Evolutionary conservation across 345 rosid species (phyloP).

Genomic region (Abelmoschus esculentus): DNA sequence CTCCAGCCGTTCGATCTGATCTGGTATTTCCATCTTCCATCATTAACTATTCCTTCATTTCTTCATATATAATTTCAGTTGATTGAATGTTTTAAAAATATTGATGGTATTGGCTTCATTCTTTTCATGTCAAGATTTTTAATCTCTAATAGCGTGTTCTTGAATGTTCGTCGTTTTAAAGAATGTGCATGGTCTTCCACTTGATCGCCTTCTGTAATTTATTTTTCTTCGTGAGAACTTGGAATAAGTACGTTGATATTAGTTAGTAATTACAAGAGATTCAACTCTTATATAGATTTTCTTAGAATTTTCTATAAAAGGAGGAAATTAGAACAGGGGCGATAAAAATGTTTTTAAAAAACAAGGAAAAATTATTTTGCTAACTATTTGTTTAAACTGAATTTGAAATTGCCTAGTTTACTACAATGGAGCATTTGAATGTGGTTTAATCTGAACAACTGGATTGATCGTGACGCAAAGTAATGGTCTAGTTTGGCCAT

Average conservation of each 20-base stretch:
- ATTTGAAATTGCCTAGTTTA: background rate
- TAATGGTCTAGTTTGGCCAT: slow-evolving; percentile 21
- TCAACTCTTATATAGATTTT: background rate
- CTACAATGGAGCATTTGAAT: background rate
- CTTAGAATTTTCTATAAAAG: background rate
- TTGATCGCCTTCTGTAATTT: too few relatives aligned
- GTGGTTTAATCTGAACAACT: background rate
- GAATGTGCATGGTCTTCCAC: background rate
- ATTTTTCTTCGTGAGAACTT: too few relatives aligned
- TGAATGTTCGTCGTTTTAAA: background rate
- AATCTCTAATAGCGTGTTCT: background rate
- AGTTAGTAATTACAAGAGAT: background rate
- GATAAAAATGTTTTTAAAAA: background rate
- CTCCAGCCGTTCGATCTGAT: slow-evolving; percentile 17
- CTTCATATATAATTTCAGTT: background rate
- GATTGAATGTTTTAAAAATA: background rate
- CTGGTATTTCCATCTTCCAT: slow-evolving; percentile 8
- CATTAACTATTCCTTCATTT: background rate
- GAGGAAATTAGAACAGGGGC: background rate
- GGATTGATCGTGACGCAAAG: slow-evolving; percentile 3
- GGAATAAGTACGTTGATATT: background rate
- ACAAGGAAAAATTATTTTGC: background rate
- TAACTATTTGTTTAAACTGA: slow-evolving; percentile 1
- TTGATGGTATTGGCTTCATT: background rate
- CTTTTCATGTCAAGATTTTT: background rate